These are phyloP conservation scores for Bipolaris cookei DNA, from an alignment of 2,329 filamentous ascomycete species.

Conservation along the genomic window DNA sequence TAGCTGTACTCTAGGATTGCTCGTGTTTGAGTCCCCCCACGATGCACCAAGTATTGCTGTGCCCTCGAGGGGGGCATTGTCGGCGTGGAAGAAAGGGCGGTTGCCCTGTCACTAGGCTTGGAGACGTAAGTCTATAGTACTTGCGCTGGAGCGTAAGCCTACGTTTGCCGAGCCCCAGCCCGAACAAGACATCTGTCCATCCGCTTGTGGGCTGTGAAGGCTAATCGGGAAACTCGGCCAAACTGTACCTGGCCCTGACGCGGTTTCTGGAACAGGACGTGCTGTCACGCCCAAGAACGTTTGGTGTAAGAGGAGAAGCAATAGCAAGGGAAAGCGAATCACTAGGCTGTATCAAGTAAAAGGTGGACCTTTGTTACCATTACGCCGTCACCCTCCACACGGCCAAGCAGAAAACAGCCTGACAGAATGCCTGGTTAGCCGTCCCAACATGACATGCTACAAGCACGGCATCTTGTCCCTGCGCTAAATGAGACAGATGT, in stretches of 20 bases:
- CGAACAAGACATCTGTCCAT: constrained; percentile 9
- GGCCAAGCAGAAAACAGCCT: constrained; percentile 36
- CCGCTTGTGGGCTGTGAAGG: neutral
- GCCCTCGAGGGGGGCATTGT: neutral
- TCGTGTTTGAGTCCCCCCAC: neutral
- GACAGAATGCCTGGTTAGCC: constrained; percentile 27
- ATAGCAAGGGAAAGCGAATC: constrained; percentile 7
- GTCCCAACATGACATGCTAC: constrained; percentile 30
- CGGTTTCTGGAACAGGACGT: constrained; percentile 8
- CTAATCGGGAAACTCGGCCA: constrained; percentile 15
- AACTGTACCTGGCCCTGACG: constrained; percentile 3
- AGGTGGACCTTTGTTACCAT: constrained; percentile 5
- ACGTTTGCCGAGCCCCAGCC: constrained; percentile 14
- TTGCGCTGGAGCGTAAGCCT: constrained; percentile 12
- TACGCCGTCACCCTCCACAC: constrained; percentile 12
- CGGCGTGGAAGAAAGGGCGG: constrained; percentile 5
- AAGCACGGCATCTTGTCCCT: constrained; percentile 18
- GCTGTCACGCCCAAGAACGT: constrained; percentile 5
- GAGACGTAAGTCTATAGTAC: neutral
- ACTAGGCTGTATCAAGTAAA: constrained; percentile 11
- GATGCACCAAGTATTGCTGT: neutral
- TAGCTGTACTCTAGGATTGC: neutral
- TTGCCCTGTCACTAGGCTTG: neutral
- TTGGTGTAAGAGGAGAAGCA: constrained; percentile 1
- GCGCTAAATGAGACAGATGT: constrained; percentile 17